These are phyloP conservation scores for Apiospora sp. DNA, from an alignment of 2,329 filamentous ascomycete genomes.

Conservation along the genomic window DNA sequence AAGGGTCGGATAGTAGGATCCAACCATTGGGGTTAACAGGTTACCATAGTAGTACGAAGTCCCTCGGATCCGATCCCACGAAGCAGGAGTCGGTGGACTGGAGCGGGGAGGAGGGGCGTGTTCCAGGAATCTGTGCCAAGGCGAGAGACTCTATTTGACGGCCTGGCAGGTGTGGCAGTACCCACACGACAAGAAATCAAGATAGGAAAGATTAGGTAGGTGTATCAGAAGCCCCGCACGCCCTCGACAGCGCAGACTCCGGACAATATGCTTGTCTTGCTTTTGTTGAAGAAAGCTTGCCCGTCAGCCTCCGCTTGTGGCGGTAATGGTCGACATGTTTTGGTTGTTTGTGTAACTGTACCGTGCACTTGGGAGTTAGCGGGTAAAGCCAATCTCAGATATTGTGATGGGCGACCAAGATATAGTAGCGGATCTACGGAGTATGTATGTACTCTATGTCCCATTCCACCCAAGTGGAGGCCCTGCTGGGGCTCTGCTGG, in stretches of 20 bases:
- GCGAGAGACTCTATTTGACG: background rate
- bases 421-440: background rate
- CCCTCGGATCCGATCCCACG: background rate
- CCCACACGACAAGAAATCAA: background rate
- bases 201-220: conserved; percentile 4
- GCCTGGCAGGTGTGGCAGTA: background rate
- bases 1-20: background rate
- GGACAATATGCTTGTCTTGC: conserved; percentile 1
- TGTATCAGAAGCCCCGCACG: background rate
- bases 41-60: background rate
- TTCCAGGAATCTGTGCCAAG: background rate
- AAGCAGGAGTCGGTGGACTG: background rate
- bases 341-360: background rate
- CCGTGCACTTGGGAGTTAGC: background rate
- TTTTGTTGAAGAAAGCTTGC: background rate
- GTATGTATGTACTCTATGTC: background rate
- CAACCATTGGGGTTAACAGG: background rate
- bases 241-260: background rate
- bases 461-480: background rate
- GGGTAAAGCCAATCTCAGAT: background rate
- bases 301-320: background rate
- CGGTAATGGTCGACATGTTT: too few species aligned
- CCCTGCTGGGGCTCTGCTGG: background rate
- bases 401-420: background rate
- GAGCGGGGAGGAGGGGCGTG: background rate